phyloP scores from a whole-genome alignment of 768 basidiomycete genomes.

The Rhodotorula paludigena region DNA sequence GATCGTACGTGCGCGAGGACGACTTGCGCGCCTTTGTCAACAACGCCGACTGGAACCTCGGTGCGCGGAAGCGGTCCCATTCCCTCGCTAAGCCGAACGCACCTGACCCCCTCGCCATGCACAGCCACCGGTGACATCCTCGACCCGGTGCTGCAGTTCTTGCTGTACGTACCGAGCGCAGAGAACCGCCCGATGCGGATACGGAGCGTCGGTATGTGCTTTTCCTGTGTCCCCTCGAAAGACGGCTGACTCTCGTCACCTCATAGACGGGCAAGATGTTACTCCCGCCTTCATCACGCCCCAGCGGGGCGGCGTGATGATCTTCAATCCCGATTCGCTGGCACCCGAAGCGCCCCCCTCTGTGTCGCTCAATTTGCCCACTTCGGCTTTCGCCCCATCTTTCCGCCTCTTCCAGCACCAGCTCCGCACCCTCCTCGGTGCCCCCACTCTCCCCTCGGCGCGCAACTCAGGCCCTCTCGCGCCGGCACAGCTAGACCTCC shows the following conservation, averaged over 20 bases:
- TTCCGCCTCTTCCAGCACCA: conserved; percentile 68
- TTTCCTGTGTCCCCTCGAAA: neutral
- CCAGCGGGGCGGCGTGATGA: conserved; percentile 85
- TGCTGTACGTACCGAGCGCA: conserved; percentile 76
- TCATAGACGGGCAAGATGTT: conserved; percentile 52
- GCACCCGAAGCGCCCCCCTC: conserved; percentile 30
- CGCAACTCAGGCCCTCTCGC: too few species aligned
- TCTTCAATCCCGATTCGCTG: conserved; percentile 57
- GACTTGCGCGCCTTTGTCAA: conserved; percentile 91
- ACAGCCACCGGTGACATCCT: conserved; percentile 86
- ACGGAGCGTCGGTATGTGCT: conserved; percentile 44
- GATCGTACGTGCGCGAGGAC: conserved; percentile 65
- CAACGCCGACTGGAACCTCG: conserved; percentile 90
- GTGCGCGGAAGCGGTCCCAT: conserved; percentile 50
- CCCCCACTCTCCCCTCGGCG: conserved; percentile 52
- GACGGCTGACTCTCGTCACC: neutral
- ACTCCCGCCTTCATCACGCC: conserved; percentile 78
- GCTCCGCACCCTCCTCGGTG: conserved; percentile 70
- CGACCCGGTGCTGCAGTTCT: conserved; percentile 88
- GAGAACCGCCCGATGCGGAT: conserved; percentile 67
- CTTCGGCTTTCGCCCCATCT: conserved; percentile 52
- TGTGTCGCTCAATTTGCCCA: conserved; percentile 44
- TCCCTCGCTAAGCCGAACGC: neutral
- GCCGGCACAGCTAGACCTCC: conserved; percentile 75
- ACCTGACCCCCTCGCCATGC: conserved; percentile 13